Evolutionary conservation across 192 early-diverging fungal species (phyloP).

Genomic region (Rhizoclosmatium sp.): DNA sequence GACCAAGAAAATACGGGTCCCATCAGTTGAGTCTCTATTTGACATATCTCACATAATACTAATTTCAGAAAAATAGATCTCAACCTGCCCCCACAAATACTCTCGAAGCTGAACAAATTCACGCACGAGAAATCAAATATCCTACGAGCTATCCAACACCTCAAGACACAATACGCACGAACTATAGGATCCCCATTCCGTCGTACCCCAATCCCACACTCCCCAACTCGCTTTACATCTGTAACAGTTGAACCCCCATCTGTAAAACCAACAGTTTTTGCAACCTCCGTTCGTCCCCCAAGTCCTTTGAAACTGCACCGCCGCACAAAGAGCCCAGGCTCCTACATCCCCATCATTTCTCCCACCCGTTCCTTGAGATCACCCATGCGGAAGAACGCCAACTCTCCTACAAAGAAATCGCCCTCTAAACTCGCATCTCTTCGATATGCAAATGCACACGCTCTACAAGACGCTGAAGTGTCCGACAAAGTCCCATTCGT

Average conservation of each 20-base stretch:
- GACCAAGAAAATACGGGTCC: too few species aligned
- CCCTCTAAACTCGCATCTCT: not conserved
- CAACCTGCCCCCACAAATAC: not conserved
- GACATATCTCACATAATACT: not conserved
- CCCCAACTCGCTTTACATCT: not conserved
- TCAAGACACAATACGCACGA: slow-evolving; percentile 8
- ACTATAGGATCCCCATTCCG: slow-evolving; percentile 1
- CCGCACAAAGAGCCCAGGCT: not conserved
- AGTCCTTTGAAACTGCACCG: not conserved
- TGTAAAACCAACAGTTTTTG: not conserved
- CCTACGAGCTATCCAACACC: slow-evolving; percentile 1
- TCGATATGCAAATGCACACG: too few species aligned
- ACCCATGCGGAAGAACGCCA: not conserved
- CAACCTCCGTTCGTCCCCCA: not conserved
- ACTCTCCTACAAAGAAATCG: not conserved
- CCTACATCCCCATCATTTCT: not conserved
- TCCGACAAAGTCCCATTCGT: slow-evolving; percentile 4
- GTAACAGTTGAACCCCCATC: not conserved
- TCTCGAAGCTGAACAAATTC: slow-evolving; percentile 1
- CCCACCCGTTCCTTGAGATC: not conserved
- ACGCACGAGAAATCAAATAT: slow-evolving; percentile 19
- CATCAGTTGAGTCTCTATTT: too few species aligned
- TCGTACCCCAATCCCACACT: not conserved
- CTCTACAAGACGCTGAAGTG: not conserved
- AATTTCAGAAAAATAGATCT: not conserved